These are phyloP conservation scores for Spencermartinsiella ligniputridi DNA, from an alignment of 1,139 yeast genomes.

Conservation along the genomic window DNA sequence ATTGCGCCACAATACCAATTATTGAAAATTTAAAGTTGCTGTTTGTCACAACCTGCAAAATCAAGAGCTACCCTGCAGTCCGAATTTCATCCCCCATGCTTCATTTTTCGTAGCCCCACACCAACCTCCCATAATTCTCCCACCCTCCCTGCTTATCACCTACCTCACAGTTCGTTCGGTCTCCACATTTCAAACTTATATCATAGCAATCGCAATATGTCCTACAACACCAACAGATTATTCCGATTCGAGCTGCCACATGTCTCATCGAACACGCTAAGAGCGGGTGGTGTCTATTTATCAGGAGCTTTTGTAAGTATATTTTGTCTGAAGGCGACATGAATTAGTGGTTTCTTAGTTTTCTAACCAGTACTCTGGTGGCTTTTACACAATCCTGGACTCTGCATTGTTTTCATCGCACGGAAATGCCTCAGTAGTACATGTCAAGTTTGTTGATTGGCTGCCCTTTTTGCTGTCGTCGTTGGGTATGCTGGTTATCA, in stretches of 20 bases:
- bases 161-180: neutral
- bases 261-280: constrained; percentile 55
- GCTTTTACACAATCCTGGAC: constrained; percentile 86
- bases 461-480: constrained; percentile 86
- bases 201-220: no score
- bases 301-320: constrained; percentile 55
- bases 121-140: no score
- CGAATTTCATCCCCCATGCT: no score
- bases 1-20: constrained; percentile 34
- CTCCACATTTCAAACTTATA: neutral
- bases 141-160: neutral
- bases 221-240: constrained; percentile 14
- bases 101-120: no score
- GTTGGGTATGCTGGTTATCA: constrained; percentile 86
- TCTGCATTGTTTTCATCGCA: constrained; percentile 82
- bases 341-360: constrained; percentile 3
- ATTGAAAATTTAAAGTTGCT: neutral
- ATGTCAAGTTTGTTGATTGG: constrained; percentile 94
- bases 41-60: neutral
- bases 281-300: constrained; percentile 70
- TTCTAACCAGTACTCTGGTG: constrained; percentile 58
- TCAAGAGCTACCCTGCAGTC: neutral
- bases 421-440: constrained; percentile 79
- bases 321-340: no score
- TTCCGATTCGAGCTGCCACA: constrained; percentile 30